Conservation (phyloP, 352 stramenopile species). For the Aphanomyces stellatus region DNA sequence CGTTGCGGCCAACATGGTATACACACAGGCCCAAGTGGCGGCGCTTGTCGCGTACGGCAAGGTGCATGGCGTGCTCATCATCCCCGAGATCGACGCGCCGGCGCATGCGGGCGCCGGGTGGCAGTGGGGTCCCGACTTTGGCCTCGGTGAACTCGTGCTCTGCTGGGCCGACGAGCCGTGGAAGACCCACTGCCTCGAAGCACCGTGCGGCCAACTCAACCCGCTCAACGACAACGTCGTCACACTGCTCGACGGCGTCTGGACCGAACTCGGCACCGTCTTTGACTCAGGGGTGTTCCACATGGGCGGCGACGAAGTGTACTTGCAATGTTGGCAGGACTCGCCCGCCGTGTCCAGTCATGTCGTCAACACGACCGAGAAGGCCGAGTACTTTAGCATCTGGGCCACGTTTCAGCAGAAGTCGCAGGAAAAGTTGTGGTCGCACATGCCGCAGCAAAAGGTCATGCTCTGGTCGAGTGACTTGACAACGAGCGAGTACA, state of each 20-base stretch:
- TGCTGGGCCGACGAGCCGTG: neutral
- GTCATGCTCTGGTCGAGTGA: neutral
- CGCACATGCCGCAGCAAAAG: neutral
- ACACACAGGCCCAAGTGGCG: constrained; percentile 22
- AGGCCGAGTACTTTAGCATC: neutral
- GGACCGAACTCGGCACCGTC: constrained; percentile 13
- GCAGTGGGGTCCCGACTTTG: constrained; percentile 8
- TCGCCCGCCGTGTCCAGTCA: neutral
- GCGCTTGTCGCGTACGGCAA: constrained; percentile 23
- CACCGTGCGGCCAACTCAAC: constrained; percentile 17
- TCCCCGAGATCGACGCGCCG: constrained; percentile 26
- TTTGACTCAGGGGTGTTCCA: constrained; percentile 17
- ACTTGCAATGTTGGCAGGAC: constrained; percentile 10
- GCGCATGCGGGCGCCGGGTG: constrained; percentile 18
- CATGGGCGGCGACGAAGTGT: constrained; percentile 21
- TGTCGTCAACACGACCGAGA: neutral
- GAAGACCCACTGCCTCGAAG: neutral
- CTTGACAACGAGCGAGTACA: neutral
- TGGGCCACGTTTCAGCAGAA: neutral
- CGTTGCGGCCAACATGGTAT: constrained; percentile 17
- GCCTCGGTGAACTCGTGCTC: constrained; percentile 2
- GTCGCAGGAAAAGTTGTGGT: neutral
- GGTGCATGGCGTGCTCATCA: constrained; percentile 21
- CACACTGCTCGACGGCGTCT: constrained; percentile 4
- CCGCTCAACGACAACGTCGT: constrained; percentile 18